Percentiles rank a stretch among this genome's conserved stretches.
phyloP scores from a whole-genome alignment of 306 rosid genomes.

The Acacia acuminata region DNA sequence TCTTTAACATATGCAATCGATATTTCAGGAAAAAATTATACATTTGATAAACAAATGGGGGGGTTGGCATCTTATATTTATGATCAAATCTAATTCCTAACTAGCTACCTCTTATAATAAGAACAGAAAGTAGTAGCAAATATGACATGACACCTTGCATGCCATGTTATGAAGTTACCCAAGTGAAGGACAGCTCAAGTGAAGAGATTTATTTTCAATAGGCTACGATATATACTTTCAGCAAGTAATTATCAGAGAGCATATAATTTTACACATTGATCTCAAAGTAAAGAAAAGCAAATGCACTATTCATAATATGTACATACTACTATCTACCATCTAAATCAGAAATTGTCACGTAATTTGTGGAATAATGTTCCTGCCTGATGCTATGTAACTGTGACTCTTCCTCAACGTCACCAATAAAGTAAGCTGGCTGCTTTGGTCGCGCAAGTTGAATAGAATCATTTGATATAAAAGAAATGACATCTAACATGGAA shows the following conservation, averaged over 20 bases:
- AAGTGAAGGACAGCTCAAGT: too few relatives aligned
- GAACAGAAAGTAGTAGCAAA: too few relatives aligned
- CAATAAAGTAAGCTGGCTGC: constrained; percentile 29
- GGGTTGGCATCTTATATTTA: too few relatives aligned
- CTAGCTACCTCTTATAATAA: too few relatives aligned
- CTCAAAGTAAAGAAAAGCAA: not conserved
- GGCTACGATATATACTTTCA: not conserved
- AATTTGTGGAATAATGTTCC: constrained; percentile 25
- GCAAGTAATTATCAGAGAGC: not conserved
- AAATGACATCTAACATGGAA: constrained; percentile 41
- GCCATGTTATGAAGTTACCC: too few relatives aligned
- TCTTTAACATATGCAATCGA: too few relatives aligned
- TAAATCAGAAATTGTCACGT: constrained; percentile 20
- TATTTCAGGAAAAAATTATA: too few relatives aligned
- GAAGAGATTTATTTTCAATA: too few relatives aligned
- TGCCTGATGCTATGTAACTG: not conserved
- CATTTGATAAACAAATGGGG: too few relatives aligned
- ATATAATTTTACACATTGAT: not conserved
- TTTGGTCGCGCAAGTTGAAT: constrained; percentile 36
- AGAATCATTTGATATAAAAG: constrained; percentile 36
- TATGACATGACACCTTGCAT: too few relatives aligned
- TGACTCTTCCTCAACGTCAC: constrained; percentile 3
- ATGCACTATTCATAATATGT: not conserved
- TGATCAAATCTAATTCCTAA: too few relatives aligned
- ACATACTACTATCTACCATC: constrained; percentile 13